Evolutionary conservation across 2,329 filamentous ascomycete genomes (phyloP), one percentile per base, ranked within the genome.

Genomic region (Cordyceps pruinosa): DNA sequence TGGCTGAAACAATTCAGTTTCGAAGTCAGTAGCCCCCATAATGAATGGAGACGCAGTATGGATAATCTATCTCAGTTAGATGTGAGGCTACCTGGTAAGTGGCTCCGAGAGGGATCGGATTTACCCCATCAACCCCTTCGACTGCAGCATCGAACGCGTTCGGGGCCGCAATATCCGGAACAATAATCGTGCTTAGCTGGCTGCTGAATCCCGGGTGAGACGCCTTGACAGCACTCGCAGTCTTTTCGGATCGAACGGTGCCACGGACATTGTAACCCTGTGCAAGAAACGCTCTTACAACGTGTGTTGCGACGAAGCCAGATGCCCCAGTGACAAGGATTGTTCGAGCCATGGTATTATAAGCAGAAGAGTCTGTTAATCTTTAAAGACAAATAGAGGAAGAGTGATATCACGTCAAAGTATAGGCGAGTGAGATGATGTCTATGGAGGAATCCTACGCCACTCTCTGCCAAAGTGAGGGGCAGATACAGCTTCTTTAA

Each of bases 31-130:
- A 47, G 86, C 78, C 49, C 84, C 83, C 67, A 85, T 81, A 64
- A 88, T 85, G 73, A 89, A 92, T 0, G 89, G 88, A 0, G 82
- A 86, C 2, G 88, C 87, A 6, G 87, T 89, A 68, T 90, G 87
- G 52, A 90, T 77, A 49, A 93, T 87, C 37, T 39, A 39, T 17
- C 7, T 6, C 17, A 17, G 37, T 39, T 15, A 39, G 37, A 17
- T 19, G n/a, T 39, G n/a, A 5, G 13, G 17, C 6, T 39, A 39
- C 30, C 30, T 32, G 30, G 30, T 32, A 12, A 6, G 30, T 12
- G 30, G 12, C 6, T 32, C 6, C 12, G 37, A 39, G 37, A 19
- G 37, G 7, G n/a, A n/a, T n/a, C n/a, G n/a, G n/a, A n/a, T 15
- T 39, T 39, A 39, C 37, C 37, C 37, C 37, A 15, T 39, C 37